Conservation (phyloP, 805 yeast genomes). For the Yueomyces sinensis region DNA sequence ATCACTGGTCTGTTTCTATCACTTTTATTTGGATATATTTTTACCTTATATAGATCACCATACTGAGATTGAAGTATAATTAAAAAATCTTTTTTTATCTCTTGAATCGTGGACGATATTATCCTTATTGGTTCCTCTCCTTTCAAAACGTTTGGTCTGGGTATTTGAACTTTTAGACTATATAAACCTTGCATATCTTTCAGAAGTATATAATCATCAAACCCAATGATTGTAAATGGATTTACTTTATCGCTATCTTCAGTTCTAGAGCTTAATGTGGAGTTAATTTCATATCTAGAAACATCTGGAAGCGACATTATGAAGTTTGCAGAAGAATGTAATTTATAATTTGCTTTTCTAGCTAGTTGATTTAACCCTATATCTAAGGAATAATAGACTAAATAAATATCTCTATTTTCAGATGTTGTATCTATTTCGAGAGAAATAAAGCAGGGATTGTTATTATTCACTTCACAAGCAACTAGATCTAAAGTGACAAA, state of each 20-base stretch:
- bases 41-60: constrained; percentile 70
- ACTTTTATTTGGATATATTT: constrained; percentile 32
- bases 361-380: constrained; percentile 72
- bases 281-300: constrained; percentile 11
- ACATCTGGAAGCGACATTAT: constrained; percentile 53
- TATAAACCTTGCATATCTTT: constrained; percentile 28
- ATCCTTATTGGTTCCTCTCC: constrained; percentile 24
- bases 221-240: constrained; percentile 38
- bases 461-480: constrained; percentile 64
- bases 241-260: constrained; percentile 40
- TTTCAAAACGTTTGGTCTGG: constrained; percentile 28
- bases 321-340: constrained; percentile 30
- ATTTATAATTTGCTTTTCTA: constrained; percentile 30
- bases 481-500: constrained; percentile 38
- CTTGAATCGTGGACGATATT: constrained; percentile 50
- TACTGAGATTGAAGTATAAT: constrained; percentile 51
- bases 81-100: constrained; percentile 48
- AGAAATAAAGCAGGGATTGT: constrained; percentile 76
- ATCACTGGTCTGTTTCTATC: constrained; percentile 27
- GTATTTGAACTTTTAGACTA: constrained; percentile 38
- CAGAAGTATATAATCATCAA: constrained; percentile 40
- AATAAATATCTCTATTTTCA: constrained; percentile 22
- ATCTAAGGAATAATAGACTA: constrained; percentile 72
- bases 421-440: constrained; percentile 46
- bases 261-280: constrained; percentile 1